Conservation (phyloP, 257 asterid species). For the Coffea canephora region DNA sequence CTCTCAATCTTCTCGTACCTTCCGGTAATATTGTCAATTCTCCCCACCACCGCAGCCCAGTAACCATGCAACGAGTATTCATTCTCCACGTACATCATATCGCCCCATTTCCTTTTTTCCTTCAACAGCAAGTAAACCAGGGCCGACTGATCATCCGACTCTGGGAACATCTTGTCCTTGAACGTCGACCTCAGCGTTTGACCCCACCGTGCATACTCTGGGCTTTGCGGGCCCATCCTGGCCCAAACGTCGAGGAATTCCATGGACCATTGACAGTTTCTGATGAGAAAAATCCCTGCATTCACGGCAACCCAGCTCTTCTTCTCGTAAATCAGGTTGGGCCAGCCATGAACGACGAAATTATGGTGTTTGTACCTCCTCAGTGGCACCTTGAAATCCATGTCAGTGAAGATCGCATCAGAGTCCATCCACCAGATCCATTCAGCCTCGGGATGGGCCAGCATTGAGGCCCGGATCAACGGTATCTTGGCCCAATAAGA, state of each 20-base stretch:
- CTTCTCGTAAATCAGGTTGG: conserved; percentile 48
- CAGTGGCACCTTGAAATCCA: conserved; percentile 74
- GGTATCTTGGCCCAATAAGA: conserved; percentile 76
- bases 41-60: conserved; percentile 61
- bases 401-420: conserved; percentile 75
- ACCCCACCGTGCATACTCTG: conserved; percentile 56
- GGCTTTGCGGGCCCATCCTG: conserved; percentile 71
- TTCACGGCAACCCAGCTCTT: conserved; percentile 76
- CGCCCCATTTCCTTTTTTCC: conserved; percentile 55
- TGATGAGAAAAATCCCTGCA: conserved; percentile 65
- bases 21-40: conserved; percentile 22
- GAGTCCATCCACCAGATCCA: conserved; percentile 86
- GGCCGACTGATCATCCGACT: conserved; percentile 76
- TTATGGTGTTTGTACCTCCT: conserved; percentile 56
- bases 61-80: conserved; percentile 66
- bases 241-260: conserved; percentile 74
- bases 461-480: conserved; percentile 60
- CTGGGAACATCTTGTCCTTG: conserved; percentile 55
- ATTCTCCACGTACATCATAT: conserved; percentile 68
- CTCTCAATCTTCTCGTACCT: conserved; percentile 38
- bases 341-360: conserved; percentile 75
- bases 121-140: conserved; percentile 56
- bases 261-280: conserved; percentile 88
- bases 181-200: conserved; percentile 40
- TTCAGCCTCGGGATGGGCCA: conserved; percentile 76